Evolutionary conservation across 2,329 filamentous ascomycete species (phyloP).

Genomic region (Ustulina deusta): DNA sequence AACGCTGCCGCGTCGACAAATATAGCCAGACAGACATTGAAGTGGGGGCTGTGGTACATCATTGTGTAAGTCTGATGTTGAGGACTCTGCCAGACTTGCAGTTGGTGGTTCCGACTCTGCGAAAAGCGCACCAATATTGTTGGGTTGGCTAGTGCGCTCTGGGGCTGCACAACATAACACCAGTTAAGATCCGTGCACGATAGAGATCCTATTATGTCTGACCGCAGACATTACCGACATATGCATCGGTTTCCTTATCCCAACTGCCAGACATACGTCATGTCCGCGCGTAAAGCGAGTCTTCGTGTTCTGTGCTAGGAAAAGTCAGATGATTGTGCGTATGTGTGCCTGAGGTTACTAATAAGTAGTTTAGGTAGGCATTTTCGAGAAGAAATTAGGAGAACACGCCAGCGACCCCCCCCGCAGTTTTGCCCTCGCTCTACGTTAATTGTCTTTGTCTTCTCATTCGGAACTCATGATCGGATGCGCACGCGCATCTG

Average conservation of each 20-base stretch:
- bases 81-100: not conserved
- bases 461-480: not conserved
- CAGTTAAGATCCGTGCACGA: slow-evolving; percentile 12
- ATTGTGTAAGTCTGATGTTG: slow-evolving; percentile 2
- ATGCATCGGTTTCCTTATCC: slow-evolving; percentile 21
- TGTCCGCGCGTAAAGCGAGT: slow-evolving; percentile 28
- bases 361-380: slow-evolving; percentile 4
- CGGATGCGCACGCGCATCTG: not conserved
- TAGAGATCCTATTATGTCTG: slow-evolving; percentile 19
- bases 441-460: slow-evolving; percentile 1
- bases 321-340: slow-evolving; percentile 38
- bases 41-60: slow-evolving; percentile 1
- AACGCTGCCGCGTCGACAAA: slow-evolving; percentile 1
- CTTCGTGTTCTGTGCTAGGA: slow-evolving; percentile 14
- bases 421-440: not conserved
- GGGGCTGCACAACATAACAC: slow-evolving; percentile 37
- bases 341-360: slow-evolving; percentile 34
- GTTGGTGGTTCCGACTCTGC: not conserved
- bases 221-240: slow-evolving; percentile 33
- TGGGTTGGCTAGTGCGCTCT: slow-evolving; percentile 22
- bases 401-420: slow-evolving; percentile 10
- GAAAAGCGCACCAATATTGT: slow-evolving; percentile 20
- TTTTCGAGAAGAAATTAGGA: slow-evolving; percentile 34
- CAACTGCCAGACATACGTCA: slow-evolving; percentile 15
- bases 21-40: not conserved